Evolutionary conservation across 805 yeast species (phyloP), one percentile per base, ranked within the genome.

Genomic region (Debaryomyces castellii): DNA sequence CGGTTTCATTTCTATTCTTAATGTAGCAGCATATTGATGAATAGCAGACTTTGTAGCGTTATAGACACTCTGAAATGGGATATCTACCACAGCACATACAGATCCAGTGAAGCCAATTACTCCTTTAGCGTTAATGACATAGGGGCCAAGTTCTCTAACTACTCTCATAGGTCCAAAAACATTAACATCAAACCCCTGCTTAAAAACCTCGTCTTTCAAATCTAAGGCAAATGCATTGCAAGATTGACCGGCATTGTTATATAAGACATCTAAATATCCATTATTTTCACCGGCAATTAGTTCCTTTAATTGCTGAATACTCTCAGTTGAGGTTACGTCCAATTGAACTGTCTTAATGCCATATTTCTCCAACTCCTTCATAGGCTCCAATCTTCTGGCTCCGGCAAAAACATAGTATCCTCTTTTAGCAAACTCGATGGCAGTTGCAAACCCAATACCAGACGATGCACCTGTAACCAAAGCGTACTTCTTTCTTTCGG

Each of bases 201-300:
- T 66, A 23, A 81, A 53, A 27, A 64, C 73, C 10, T 74, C 83
- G 58, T 85, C 82, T 3, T 76, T 65, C 2, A 82, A 85, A 62
- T 86, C 94, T 39, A 77, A 51, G 0, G 87, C 88, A 0, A 94
- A 88, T 43, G 81, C 72, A 0, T 87, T 78, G 55, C 91, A 87
- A 17, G 89, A 76, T 53, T 78, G 83, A 14, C 91, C 91, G 1
- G 95, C 95, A 60, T 87, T 87, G 62, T 87, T 87, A 66, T 73
- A 85, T 43, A 87, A 62, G 8, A 83, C 53, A 54, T 86, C 89
- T 45, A 85, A 60, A 41, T 73, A 70, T 1, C 76, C 77, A 30
- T 74, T 78, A 8, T 75, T 69, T 33, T 75, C 69, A 2, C 55
- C 51, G 0, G 53, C 46, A n/a, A 85, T 69, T 21, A 65, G 64